Evolutionary conservation across 202 grass and related monocot genomes (phyloP).

Genomic region (Digitaria exilis): DNA sequence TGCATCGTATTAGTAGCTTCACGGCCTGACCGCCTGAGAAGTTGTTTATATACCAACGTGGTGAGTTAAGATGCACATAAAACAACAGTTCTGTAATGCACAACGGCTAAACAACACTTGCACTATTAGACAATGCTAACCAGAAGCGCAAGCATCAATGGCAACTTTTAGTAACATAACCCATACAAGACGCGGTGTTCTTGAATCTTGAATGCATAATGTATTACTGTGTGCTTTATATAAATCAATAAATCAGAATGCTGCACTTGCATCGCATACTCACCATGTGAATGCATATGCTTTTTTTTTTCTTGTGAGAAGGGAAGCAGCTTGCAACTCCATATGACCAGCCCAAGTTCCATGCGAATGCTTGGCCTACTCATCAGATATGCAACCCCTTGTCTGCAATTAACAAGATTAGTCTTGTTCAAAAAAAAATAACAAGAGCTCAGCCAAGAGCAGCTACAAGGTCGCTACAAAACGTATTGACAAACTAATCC

Average conservation of each 20-base stretch:
- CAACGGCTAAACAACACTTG: slow-evolving; percentile 12
- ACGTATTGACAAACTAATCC: not conserved
- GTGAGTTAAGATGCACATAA: slow-evolving; percentile 71
- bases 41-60: slow-evolving; percentile 90
- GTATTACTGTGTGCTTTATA: not conserved
- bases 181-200: not conserved
- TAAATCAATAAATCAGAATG: not conserved
- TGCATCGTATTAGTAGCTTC: slow-evolving; percentile 83
- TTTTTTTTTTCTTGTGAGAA: slow-evolving; percentile 79
- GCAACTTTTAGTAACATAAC: not conserved
- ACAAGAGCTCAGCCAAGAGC: not conserved
- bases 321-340: slow-evolving; percentile 93
- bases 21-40: slow-evolving; percentile 62
- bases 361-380: slow-evolving; percentile 36
- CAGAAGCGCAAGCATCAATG: not conserved
- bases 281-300: slow-evolving; percentile 95
- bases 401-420: slow-evolving; percentile 51
- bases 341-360: slow-evolving; percentile 94
- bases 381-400: slow-evolving; percentile 88
- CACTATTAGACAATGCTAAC: not conserved
- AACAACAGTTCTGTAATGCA: slow-evolving; percentile 12
- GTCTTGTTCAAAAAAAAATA: too few species aligned
- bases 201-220: not conserved
- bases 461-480: too few species aligned
- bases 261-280: slow-evolving; percentile 21